These are phyloP conservation scores for Diophrys sp. DNA, from an alignment of 73 alveolate genomes.

Conservation along the genomic window DNA sequence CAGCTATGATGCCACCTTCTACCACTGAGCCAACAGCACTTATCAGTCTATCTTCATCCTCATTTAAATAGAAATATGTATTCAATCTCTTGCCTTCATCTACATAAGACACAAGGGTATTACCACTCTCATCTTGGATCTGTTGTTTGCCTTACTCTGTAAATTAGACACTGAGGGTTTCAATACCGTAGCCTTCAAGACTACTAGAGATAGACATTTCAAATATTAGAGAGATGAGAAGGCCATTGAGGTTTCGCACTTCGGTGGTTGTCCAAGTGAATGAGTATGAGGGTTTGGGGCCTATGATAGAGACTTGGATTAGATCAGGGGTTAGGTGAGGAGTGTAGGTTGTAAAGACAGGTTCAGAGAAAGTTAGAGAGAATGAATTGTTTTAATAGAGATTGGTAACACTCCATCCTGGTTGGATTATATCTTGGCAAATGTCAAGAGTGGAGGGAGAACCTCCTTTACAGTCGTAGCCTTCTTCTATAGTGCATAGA, in stretches of 20 bases:
- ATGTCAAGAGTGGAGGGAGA: no score
- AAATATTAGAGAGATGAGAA: not conserved
- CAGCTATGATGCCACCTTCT: not conserved
- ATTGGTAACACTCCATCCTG: not conserved
- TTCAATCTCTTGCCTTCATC: not conserved
- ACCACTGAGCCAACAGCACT: not conserved
- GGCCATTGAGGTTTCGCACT: not conserved
- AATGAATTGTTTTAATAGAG: not conserved
- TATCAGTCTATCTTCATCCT: not conserved
- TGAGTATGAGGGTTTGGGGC: not conserved
- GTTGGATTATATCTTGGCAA: not conserved
- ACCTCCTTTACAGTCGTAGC: no score
- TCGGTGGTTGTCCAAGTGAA: not conserved
- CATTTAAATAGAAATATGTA: not conserved
- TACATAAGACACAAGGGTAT: not conserved
- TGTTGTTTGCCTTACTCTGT: not conserved
- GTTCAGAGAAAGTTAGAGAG: not conserved
- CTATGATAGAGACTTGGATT: not conserved
- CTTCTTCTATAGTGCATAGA: no score
- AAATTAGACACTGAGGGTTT: not conserved
- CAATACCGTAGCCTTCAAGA: not conserved
- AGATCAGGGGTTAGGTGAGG: not conserved
- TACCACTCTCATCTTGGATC: not conserved
- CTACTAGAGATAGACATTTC: no score
- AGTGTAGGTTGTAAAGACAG: not conserved